Evolutionary conservation across 1,139 yeast genomes (phyloP), one percentile per base, ranked within the genome.

Genomic region (Scheffersomyces illinoinensis): DNA sequence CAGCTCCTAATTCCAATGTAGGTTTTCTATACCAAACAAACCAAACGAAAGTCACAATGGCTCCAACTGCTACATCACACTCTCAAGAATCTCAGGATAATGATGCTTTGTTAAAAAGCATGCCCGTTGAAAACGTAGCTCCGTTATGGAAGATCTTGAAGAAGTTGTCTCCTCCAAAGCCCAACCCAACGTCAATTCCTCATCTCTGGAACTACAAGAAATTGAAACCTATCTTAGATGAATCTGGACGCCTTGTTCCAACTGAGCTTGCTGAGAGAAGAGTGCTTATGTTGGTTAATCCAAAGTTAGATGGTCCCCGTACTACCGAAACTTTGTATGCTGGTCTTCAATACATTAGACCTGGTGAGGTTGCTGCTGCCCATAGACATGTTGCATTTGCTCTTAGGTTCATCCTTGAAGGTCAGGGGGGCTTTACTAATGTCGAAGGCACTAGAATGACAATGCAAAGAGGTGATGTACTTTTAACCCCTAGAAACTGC

Each of bases 81-180:
- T 53, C 50, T 46, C 53, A 19, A 58, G 53, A 48, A 57, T 53
- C 50, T 54, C 52, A n/a, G 48, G 66, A 61, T 54, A 61, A 62
- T 24, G 57, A 26, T 21, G 33, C 52, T 49, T 59, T 65, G 52
- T 52, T 65, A 17, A 58, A 62, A 20, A 56, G 63, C 46, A 58
- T 64, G 19, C 55, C 56, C 43, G 63, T 66, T 39, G 58, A 63
- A 52, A 62, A 66, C 56, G 69, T 66, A n/a, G 68, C 67, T 54
- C 69, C 71, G 8, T 60, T 68, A 43, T 68, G 71, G 71, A 58
- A 68, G 4, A 70, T 68, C 19, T 67, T 68, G 71, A 60, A 68
- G 10, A 65, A 66, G 7, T 59, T 68, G 70, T 71, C 68, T 17
- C 71, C 71, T 8, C 70, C 70, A 19, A 56, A 53, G 23, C 71